Percentiles rank a stretch among this genome's conserved stretches.
These are phyloP conservation scores for Triangularia setosa DNA, from an alignment of 2,329 filamentous ascomycete genomes.

Conservation along the genomic window DNA sequence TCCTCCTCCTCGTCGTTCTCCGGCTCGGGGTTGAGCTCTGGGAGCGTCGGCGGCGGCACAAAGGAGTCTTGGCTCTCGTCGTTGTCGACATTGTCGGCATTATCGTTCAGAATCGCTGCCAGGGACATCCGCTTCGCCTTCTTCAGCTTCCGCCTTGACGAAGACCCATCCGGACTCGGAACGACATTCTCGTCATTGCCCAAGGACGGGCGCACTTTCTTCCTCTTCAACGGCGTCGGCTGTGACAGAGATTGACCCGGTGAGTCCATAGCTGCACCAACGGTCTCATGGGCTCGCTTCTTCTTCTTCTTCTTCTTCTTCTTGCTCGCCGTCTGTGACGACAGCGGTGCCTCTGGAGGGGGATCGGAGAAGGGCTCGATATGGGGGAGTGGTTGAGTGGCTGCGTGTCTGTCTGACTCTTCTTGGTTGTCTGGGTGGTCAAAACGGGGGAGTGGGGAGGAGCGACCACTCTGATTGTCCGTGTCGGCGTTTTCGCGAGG, in stretches of 20 bases:
- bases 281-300: not conserved
- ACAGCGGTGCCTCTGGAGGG: not conserved
- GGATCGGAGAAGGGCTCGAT: not conserved
- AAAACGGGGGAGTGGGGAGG: constrained; percentile 18
- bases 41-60: not conserved
- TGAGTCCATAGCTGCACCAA: not conserved
- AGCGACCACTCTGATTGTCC: constrained; percentile 10
- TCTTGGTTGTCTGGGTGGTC: not conserved
- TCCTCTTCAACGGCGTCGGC: not conserved
- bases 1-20: constrained; percentile 51
- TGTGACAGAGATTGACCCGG: not conserved
- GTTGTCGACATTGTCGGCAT: not conserved
- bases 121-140: not conserved
- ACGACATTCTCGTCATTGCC: not conserved
- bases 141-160: not conserved
- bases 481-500: not conserved
- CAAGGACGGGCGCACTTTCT: not conserved
- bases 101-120: not conserved
- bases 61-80: not conserved
- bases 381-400: not conserved
- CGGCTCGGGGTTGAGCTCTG: not conserved
- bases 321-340: not conserved
- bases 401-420: not conserved
- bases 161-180: not conserved
- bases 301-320: not conserved